Base-by-base conservation (phyloP, 2,329 filamentous ascomycete genomes). In the Aschersonia sp. region DNA sequence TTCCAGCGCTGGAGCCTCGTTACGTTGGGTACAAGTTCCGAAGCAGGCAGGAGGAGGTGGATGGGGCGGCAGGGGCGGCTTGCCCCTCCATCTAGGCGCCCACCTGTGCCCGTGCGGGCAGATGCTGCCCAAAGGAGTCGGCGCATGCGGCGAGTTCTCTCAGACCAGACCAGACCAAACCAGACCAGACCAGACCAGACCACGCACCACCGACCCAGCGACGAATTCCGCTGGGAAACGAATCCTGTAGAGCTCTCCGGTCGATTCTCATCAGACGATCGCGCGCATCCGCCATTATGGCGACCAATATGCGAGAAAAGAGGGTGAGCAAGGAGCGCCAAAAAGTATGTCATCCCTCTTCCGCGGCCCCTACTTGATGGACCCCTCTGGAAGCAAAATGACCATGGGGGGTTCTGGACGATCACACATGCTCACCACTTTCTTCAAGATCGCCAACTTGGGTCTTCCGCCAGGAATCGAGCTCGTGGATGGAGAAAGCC, bases 401-500 rank as follows among this genome's bases (percentile, higher is more conserved):
- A 2, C 22, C 22, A 22, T 22, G 22, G 40, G n/a, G 14, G 11
- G 7, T 5, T 8, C 31, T 35, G 30, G 45, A 9, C 30, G 35
- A 12, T 10, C n/a, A 32, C 44, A 35, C 42, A 47, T 49, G 39
- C 53, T 58, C 54, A 59, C 47, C 30, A 44, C 40, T 45, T 45
- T 49, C 51, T 41, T 47, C 44, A 51, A 81, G 76, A 76, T 80
- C 53, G 66, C 69, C 45, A 72, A 68, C 51, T 64, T 65, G 46
- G 72, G 70, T 50, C 60, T 81, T 40, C 79, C 81, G 41, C 78
- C 79, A 14, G 79, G 80, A 47, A 95, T 98, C 63, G 73, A 77
- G 45, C 78, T 97, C 45, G 80, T 94, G 49, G 85, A 94, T 44
- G 83, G 88, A 62, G 81, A 95, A 46, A 76, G 87, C 59, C 55